Conservation (phyloP, 2,329 filamentous ascomycete genomes). For the Beauveria rudraprayagi region DNA sequence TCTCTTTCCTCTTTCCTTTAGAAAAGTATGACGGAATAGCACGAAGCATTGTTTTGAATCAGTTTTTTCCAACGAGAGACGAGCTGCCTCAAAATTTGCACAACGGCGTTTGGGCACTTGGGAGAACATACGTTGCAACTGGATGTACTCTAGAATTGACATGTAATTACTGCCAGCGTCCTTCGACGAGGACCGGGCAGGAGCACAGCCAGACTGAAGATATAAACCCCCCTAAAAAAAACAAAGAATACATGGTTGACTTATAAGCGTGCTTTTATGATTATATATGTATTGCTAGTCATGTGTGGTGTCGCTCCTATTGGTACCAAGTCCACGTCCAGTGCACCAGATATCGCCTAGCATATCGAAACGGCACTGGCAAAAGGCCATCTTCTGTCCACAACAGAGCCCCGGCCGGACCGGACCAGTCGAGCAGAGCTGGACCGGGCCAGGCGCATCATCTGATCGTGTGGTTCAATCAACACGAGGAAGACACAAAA, state of each 20-base stretch:
- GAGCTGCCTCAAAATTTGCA: constrained; percentile 6
- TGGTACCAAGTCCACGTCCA: too few species aligned
- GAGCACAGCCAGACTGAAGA: constrained; percentile 6
- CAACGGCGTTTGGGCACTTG: constrained; percentile 10
- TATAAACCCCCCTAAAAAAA: background rate
- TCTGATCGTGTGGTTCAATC: too few species aligned
- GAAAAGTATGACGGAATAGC: constrained; percentile 9
- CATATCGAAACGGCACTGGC: too few species aligned
- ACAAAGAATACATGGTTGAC: constrained; percentile 7
- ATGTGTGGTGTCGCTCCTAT: too few species aligned
- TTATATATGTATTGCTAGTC: background rate
- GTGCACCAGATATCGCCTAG: too few species aligned
- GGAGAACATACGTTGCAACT: constrained; percentile 5
- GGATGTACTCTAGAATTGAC: constrained; percentile 11
- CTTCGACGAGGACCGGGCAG: background rate
- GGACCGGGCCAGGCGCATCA: too few species aligned
- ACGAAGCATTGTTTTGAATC: constrained; percentile 9
- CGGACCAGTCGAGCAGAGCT: too few species aligned
- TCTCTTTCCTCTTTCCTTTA: background rate
- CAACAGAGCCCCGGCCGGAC: too few species aligned
- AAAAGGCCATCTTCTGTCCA: too few species aligned
- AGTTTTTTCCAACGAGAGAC: constrained; percentile 1
- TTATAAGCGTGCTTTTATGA: background rate
- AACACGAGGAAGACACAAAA: too few species aligned
- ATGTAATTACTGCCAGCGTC: constrained; percentile 2